These are phyloP conservation scores for Hypholoma fasciculare DNA, from an alignment of 768 basidiomycete species.

Conservation along the genomic window DNA sequence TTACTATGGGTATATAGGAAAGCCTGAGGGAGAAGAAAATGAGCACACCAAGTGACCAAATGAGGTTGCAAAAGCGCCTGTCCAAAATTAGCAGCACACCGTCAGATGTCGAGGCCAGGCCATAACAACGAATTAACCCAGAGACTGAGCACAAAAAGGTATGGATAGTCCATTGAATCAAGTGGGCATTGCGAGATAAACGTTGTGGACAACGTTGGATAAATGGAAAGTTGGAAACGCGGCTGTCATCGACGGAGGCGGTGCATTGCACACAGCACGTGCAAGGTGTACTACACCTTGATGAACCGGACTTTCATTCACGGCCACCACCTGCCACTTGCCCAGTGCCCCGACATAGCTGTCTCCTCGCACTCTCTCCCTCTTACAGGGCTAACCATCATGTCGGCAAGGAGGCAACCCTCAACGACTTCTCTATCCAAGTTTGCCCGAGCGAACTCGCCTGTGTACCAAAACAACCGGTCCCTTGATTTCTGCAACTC, in stretches of 20 bases:
- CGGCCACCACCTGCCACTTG: not conserved
- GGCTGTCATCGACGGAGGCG: not conserved
- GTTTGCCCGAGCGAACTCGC: constrained; percentile 61
- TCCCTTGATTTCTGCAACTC: constrained; percentile 93
- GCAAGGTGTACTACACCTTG: not conserved
- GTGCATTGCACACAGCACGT: not conserved
- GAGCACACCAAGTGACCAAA: too few species aligned
- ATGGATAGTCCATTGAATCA: too few species aligned
- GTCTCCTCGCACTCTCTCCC: constrained; percentile 4
- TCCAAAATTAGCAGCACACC: too few species aligned
- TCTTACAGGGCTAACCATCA: constrained; percentile 22
- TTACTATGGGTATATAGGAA: too few species aligned
- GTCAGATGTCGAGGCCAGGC: too few species aligned
- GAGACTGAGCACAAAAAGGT: too few species aligned
- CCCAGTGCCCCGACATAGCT: constrained; percentile 2
- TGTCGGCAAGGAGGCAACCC: constrained; percentile 77
- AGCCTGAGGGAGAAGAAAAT: too few species aligned
- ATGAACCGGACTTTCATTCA: not conserved
- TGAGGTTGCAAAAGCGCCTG: too few species aligned
- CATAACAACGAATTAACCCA: too few species aligned
- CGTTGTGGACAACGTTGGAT: too few species aligned
- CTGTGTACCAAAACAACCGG: constrained; percentile 39
- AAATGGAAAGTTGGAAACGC: too few species aligned
- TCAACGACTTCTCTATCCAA: constrained; percentile 80
- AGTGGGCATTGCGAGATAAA: too few species aligned